These are phyloP conservation scores for Ogataea pilisensis DNA, from an alignment of 805 yeast species.

Conservation along the genomic window DNA sequence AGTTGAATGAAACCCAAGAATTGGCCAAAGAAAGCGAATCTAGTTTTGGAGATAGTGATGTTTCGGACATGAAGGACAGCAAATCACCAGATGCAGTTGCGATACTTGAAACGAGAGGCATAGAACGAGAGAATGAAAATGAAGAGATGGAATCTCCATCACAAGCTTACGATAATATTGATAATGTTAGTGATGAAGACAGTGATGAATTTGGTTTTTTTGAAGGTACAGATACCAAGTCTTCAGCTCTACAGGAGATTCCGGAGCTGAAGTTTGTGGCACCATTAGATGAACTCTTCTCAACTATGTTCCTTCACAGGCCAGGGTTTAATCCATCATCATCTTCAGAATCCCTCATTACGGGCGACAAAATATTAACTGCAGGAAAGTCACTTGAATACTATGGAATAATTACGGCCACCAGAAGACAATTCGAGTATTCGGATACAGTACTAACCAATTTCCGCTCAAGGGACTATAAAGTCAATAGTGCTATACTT, in stretches of 20 bases:
- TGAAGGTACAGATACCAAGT: constrained; percentile 10
- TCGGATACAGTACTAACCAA: constrained; percentile 6
- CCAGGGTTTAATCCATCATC: not conserved
- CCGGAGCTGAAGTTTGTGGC: not conserved
- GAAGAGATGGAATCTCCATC: not conserved
- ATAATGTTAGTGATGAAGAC: constrained; percentile 5
- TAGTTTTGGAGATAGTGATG: too few relatives aligned
- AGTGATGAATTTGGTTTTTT: constrained; percentile 27
- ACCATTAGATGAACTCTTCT: constrained; percentile 9
- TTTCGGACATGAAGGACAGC: too few relatives aligned
- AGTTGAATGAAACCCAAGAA: too few relatives aligned
- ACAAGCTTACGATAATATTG: not conserved
- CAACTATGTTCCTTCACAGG: constrained; percentile 1
- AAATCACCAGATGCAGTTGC: too few relatives aligned
- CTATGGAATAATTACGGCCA: constrained; percentile 11
- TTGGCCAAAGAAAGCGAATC: too few relatives aligned
- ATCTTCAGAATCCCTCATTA: not conserved
- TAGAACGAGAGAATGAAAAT: not conserved
- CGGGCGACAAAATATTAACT: not conserved
- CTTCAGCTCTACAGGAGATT: not conserved
- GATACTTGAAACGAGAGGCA: too few relatives aligned
- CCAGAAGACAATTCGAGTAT: constrained; percentile 2
- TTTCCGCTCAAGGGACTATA: constrained; percentile 20
- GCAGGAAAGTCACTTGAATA: constrained; percentile 8
- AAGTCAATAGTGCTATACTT: constrained; percentile 10